Evolutionary conservation across 192 early-diverging fungal species (phyloP).

Genomic region (Backusella mclennaniae): DNA sequence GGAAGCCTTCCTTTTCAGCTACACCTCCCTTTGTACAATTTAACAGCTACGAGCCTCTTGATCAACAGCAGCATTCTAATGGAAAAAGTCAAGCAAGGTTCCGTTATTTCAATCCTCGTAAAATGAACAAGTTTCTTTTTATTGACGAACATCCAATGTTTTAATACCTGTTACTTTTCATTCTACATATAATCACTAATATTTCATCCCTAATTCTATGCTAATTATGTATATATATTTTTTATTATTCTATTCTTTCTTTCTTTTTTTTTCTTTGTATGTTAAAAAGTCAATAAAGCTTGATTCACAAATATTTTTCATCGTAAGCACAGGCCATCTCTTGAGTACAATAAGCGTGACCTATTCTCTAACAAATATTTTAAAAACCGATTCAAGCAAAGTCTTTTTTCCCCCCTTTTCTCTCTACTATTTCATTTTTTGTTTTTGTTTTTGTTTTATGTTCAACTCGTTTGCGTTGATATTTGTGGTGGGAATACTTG

Average conservation of each 20-base stretch:
- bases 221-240: background rate
- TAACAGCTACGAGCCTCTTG: slow-evolving; percentile 7
- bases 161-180: slow-evolving; percentile 1
- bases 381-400: background rate
- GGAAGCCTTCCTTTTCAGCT: slow-evolving; percentile 19
- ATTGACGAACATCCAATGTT: slow-evolving; percentile 40
- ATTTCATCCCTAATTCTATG: background rate
- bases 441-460: background rate
- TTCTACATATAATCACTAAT: background rate
- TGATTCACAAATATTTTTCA: background rate
- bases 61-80: background rate
- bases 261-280: background rate
- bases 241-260: background rate
- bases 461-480: slow-evolving; percentile 27
- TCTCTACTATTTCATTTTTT: background rate
- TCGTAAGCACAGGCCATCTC: background rate
- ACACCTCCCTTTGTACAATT: slow-evolving; percentile 19
- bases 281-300: background rate
- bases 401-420: background rate
- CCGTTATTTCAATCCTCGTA: slow-evolving; percentile 40
- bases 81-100: slow-evolving; percentile 32
- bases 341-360: background rate
- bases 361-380: background rate
- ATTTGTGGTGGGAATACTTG: slow-evolving; percentile 32
- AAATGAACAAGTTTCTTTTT: slow-evolving; percentile 40